These are phyloP conservation scores for Pseudotulostoma volvatum DNA, from an alignment of 495 filamentous ascomycete species.

Conservation along the genomic window DNA sequence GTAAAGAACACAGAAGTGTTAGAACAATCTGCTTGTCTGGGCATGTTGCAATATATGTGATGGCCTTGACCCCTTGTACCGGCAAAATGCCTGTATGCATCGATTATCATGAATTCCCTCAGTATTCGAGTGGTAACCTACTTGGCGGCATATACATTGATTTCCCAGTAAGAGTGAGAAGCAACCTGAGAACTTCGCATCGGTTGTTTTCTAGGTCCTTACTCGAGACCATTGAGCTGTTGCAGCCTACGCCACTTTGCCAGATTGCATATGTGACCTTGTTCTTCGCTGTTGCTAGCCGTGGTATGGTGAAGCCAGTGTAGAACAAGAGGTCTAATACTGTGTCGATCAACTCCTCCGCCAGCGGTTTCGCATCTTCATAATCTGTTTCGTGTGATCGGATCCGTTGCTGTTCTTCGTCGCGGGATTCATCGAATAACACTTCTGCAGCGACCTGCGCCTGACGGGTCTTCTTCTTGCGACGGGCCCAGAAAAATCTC, in stretches of 20 bases:
- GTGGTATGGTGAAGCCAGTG: slow-evolving; percentile 70
- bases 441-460: slow-evolving; percentile 48
- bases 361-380: slow-evolving; percentile 74
- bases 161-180: slow-evolving; percentile 74
- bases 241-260: slow-evolving; percentile 95
- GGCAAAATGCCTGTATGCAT: slow-evolving; percentile 46
- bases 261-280: slow-evolving; percentile 92
- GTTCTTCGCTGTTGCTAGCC: slow-evolving; percentile 43
- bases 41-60: slow-evolving; percentile 79
- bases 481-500: slow-evolving; percentile 74
- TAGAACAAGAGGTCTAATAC: slow-evolving; percentile 85
- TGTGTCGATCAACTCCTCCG: slow-evolving; percentile 86
- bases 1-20: slow-evolving; percentile 73
- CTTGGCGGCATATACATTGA: slow-evolving; percentile 84
- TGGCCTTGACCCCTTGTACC: slow-evolving; percentile 66
- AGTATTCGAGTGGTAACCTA: slow-evolving; percentile 17
- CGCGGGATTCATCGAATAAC: slow-evolving; percentile 65
- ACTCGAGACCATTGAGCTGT: slow-evolving; percentile 69
- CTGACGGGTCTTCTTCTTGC: slow-evolving; percentile 43
- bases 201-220: slow-evolving; percentile 87
- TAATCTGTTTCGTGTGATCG: slow-evolving; percentile 41
- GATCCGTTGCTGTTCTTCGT: slow-evolving; percentile 28
- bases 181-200: slow-evolving; percentile 71
- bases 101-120: background rate
- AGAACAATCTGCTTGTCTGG: slow-evolving; percentile 84